These are phyloP conservation scores for Wallacemonas sp. DNA, from an alignment of 208 protist species.

Conservation along the genomic window DNA sequence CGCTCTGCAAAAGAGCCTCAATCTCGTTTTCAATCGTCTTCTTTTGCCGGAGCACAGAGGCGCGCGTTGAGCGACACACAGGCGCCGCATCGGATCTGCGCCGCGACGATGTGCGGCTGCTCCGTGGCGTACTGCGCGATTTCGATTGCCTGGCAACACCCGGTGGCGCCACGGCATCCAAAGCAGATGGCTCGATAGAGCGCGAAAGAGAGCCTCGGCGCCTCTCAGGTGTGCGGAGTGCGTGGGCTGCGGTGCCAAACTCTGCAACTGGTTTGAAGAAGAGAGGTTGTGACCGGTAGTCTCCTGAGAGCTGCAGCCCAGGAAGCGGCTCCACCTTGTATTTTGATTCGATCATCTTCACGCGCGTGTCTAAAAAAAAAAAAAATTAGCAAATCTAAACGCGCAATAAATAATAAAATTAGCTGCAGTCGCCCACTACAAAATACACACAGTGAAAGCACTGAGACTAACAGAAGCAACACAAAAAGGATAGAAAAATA, in stretches of 20 bases:
- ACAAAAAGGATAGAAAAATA: too few species aligned
- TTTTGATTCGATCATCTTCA: constrained; percentile 6
- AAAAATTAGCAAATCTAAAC: not conserved
- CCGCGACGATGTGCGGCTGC: not conserved
- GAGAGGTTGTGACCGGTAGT: constrained; percentile 37
- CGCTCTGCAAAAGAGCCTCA: constrained; percentile 17
- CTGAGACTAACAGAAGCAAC: too few species aligned
- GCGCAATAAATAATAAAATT: not conserved
- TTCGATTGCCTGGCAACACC: not conserved
- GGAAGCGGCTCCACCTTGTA: constrained; percentile 23
- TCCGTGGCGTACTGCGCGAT: not conserved
- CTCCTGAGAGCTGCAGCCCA: constrained; percentile 18
- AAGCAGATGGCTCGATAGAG: not conserved
- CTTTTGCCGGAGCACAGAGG: constrained; percentile 10
- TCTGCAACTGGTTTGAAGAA: constrained; percentile 26
- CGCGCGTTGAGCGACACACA: not conserved
- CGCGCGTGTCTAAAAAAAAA: not conserved
- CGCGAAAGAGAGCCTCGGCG: not conserved
- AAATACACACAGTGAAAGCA: too few species aligned
- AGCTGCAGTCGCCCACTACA: not conserved
- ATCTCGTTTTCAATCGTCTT: constrained; percentile 7
- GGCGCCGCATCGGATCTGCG: not conserved
- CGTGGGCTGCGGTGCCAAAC: not conserved
- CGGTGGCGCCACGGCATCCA: not conserved
- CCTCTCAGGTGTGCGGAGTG: not conserved